A percentile compares a stretch with the other conserved stretches of the same genome.
Evolutionary conservation across 169 alveolate genomes (phyloP).

Genomic region (Miamiensis avidus): DNA sequence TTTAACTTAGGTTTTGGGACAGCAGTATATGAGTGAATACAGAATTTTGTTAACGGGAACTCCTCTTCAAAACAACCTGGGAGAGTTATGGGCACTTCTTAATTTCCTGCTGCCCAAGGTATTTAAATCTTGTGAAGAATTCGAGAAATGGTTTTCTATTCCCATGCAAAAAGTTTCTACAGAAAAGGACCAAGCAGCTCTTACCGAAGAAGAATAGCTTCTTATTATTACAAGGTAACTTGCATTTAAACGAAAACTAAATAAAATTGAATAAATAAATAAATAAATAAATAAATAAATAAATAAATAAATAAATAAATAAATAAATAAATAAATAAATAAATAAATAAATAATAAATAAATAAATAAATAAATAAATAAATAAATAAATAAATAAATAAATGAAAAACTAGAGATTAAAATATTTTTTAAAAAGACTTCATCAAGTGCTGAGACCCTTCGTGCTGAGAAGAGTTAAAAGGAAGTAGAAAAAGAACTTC

Average conservation of each 20-base stretch:
- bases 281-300: too few relatives aligned
- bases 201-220: conserved; percentile 91
- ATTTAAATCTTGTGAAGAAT: conserved; percentile 90
- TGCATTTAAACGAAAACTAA: not conserved
- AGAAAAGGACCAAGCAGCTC: conserved; percentile 78
- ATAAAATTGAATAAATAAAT: conserved; percentile 44
- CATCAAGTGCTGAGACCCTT: conserved; percentile 87
- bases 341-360: conserved; percentile 17
- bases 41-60: conserved; percentile 93
- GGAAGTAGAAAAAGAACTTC: conserved; percentile 94
- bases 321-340: too few relatives aligned
- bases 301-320: too few relatives aligned
- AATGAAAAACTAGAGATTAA: too few relatives aligned
- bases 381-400: too few relatives aligned
- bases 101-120: conserved; percentile 90
- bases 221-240: conserved; percentile 89
- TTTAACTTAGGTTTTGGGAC: conserved; percentile 54
- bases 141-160: conserved; percentile 91
- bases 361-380: conserved; percentile 26
- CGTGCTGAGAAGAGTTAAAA: conserved; percentile 92
- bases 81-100: conserved; percentile 91
- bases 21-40: conserved; percentile 79
- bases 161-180: conserved; percentile 80
- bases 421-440: not conserved
- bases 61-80: conserved; percentile 89